A percentile compares a stretch with the other conserved stretches of the same genome.
Conservation (phyloP, 495 filamentous ascomycete species). For the Talaromyces liani region DNA sequence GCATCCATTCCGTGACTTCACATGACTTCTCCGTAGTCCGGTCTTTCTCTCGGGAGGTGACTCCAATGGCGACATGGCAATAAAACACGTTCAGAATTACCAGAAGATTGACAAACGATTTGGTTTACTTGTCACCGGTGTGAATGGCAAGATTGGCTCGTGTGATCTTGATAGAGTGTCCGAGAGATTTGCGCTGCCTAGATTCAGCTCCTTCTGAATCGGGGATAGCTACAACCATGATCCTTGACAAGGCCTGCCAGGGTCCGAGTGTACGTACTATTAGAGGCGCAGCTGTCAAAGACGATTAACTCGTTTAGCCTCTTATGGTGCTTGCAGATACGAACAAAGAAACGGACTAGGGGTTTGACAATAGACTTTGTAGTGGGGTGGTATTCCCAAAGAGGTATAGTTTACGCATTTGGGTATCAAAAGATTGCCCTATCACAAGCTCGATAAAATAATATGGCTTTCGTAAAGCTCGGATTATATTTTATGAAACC, state of each 20-base stretch:
- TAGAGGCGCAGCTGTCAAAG: not conserved
- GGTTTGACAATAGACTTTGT: not conserved
- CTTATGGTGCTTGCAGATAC: not conserved
- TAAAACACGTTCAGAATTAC: not conserved
- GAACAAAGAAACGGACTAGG: not conserved
- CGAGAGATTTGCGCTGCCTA: slow-evolving; percentile 1
- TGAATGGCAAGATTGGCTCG: not conserved
- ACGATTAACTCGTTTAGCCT: not conserved
- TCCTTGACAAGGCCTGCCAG: not conserved
- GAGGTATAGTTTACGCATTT: slow-evolving; percentile 7
- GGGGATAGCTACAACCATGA: not conserved
- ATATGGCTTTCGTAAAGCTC: not conserved
- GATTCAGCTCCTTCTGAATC: not conserved
- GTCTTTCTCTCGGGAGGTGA: not conserved
- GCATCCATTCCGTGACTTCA: slow-evolving; percentile 6
- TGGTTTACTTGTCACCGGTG: not conserved
- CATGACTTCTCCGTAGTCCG: slow-evolving; percentile 5
- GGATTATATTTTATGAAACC: not conserved
- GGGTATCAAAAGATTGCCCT: not conserved
- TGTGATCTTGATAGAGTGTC: not conserved
- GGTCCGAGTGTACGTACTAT: not conserved
- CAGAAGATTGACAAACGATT: not conserved
- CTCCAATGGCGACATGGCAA: not conserved
- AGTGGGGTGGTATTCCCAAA: not conserved
- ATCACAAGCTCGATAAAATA: not conserved